phyloP scores from a whole-genome alignment of 2,329 filamentous ascomycete genomes.

The Penicillium polonicum region DNA sequence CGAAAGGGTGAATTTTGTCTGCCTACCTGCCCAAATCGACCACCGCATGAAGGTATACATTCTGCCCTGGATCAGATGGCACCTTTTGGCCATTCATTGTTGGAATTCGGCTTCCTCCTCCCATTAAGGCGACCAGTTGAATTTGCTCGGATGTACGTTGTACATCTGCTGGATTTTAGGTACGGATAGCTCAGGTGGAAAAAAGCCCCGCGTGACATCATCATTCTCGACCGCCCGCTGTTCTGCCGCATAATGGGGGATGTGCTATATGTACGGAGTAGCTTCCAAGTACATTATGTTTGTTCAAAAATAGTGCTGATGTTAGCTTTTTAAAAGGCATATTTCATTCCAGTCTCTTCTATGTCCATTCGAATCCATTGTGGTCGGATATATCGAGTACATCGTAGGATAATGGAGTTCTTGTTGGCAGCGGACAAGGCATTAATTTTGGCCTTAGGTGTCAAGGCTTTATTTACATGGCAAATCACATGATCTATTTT shows the following conservation, averaged over 20 bases:
- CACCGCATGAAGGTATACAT: constrained; percentile 31
- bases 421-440: background rate
- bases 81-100: background rate
- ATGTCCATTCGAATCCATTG: background rate
- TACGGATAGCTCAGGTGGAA: too few relatives aligned
- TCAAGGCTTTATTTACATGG: background rate
- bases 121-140: constrained; percentile 1
- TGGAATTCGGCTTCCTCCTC: constrained; percentile 4
- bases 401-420: too few relatives aligned
- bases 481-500: background rate
- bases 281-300: background rate
- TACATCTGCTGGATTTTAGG: background rate
- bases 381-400: background rate
- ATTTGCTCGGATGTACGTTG: background rate
- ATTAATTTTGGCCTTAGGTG: background rate
- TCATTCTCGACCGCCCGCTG: background rate
- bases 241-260: background rate
- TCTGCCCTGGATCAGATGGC: background rate
- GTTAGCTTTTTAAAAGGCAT: background rate
- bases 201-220: constrained; percentile 1
- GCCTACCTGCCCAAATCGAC: constrained; percentile 43
- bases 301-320: background rate
- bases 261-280: background rate
- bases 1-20: background rate
- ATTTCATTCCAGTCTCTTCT: too few relatives aligned